Percentiles rank a stretch among this genome's conserved stretches.
These are phyloP conservation scores for Medakamo hakoo DNA, from an alignment of 139 green algal genomes.

Conservation along the genomic window DNA sequence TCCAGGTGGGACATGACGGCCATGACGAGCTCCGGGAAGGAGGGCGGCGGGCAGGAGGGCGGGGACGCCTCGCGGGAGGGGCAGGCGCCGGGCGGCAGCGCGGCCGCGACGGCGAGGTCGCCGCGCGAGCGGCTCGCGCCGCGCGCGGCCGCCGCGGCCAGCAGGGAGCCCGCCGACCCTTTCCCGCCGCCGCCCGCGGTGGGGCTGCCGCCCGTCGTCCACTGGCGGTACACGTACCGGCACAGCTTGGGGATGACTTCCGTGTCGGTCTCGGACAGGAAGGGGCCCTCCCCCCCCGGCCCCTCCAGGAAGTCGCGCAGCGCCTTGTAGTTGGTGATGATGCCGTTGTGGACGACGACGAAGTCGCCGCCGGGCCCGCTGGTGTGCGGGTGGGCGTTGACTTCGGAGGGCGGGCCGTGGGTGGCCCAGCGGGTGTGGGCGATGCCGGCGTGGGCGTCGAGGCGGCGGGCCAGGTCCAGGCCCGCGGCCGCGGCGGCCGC, in stretches of 20 bases:
- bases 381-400: conserved; percentile 83
- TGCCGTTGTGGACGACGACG: conserved; percentile 97
- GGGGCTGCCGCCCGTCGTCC: too few relatives aligned
- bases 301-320: conserved; percentile 72
- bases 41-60: conserved; percentile 5
- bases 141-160: conserved; percentile 35
- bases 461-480: conserved; percentile 25
- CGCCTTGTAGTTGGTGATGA: conserved; percentile 97
- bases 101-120: not conserved
- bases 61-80: not conserved
- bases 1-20: conserved; percentile 92
- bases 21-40: conserved; percentile 72
- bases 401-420: conserved; percentile 60
- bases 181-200: too few relatives aligned
- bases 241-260: conserved; percentile 99
- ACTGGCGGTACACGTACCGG: conserved; percentile 84
- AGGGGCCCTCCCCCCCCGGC: conserved; percentile 56
- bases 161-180: conserved; percentile 39
- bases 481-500: conserved; percentile 8
- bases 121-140: conserved; percentile 31
- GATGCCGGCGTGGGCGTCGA: conserved; percentile 68
- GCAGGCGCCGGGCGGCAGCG: not conserved
- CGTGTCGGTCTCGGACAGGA: conserved; percentile 94
- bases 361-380: conserved; percentile 53
- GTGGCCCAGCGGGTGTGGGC: conserved; percentile 98